Base-by-base conservation (phyloP, 2,329 filamentous ascomycete species). In the Paraphoma chrysanthemicola region DNA sequence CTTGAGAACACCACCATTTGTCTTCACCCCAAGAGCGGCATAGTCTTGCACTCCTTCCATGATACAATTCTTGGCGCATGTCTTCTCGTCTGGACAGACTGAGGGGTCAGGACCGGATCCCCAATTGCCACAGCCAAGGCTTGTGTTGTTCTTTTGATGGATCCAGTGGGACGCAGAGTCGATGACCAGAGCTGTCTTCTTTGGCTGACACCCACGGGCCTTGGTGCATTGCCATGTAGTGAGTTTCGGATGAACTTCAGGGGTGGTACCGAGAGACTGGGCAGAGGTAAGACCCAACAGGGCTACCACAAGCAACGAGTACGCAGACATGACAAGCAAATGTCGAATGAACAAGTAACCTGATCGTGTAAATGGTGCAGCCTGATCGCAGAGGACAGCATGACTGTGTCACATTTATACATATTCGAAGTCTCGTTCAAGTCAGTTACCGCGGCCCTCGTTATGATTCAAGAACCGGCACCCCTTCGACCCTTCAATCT, bases 21-120 rank as follows among this genome's bases (percentile, higher is more conserved):
- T 81, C 17, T 77, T 81, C 48, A 85, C 81, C 46, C 85, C 85
- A 48, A 85, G 84, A 16, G 82, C 83, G 2, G 73, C 54, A 68
- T 88, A 87, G 74, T 85, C 64, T 16, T 51, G 75, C 48, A 84
- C 83, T 51, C 83, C 84, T 33, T 87, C 83, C 23, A 87, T 68
- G 46, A 84, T 82, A 67, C 85, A 88, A 72, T 85, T 85, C 39
- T 75, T 60, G 11, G 85, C 84, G 63, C 85, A 88, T 2, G 76
- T 77, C 57, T 70, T 71, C 64, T 81, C 75, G 59, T 81, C 78
- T 2, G 80, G 77, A 73, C 84, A 86, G 33, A 81, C 75, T 18
- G 76, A 74, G 6, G 75, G 59, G 66, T 85, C 79, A 6, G 72
- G 52, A 1, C 50, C 59, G 16, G 49, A 67, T 12, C 71, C 70